Percentiles rank a stretch among this genome's conserved stretches.
Conservation (phyloP, 208 protist genomes). For the Wallacemonas collosoma region DNA sequence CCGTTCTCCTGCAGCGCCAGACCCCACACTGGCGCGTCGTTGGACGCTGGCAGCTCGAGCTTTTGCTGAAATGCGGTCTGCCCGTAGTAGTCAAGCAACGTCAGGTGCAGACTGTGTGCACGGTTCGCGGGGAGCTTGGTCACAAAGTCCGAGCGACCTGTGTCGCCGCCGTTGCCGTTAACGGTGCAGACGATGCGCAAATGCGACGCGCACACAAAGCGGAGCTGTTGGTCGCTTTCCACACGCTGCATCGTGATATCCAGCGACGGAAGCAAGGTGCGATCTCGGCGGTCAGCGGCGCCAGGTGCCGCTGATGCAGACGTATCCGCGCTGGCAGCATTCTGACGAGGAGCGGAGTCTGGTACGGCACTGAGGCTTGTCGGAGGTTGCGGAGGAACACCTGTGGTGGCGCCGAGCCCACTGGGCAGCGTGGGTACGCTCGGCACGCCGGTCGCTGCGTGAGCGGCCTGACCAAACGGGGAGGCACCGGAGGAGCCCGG, state of each 20-base stretch:
- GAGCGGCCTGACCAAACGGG: background rate
- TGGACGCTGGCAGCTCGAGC: slow-evolving; percentile 59
- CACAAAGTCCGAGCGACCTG: slow-evolving; percentile 54
- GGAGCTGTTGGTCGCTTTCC: slow-evolving; percentile 55
- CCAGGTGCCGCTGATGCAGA: background rate
- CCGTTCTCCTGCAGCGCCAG: slow-evolving; percentile 64
- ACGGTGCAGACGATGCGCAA: slow-evolving; percentile 73
- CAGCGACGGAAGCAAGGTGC: slow-evolving; percentile 40
- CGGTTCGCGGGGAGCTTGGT: slow-evolving; percentile 44
- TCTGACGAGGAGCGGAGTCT: background rate
- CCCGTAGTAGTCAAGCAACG: slow-evolving; percentile 54
- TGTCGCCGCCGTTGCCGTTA: slow-evolving; percentile 63
- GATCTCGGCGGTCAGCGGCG: background rate
- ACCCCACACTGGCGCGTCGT: slow-evolving; percentile 47
- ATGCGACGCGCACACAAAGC: slow-evolving; percentile 49
- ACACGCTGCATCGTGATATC: slow-evolving; percentile 58
- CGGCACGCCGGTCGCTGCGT: background rate
- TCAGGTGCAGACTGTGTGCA: slow-evolving; percentile 58
- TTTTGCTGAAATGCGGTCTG: slow-evolving; percentile 75
- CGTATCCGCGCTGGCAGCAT: background rate
- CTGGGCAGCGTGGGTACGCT: slow-evolving; percentile 4
- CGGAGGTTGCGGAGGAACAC: slow-evolving; percentile 6
- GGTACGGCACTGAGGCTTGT: slow-evolving; percentile 5
- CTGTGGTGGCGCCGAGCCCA: background rate
- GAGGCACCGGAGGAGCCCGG: background rate